These are phyloP conservation scores for Fusarium nematophilum DNA, from an alignment of 2,329 filamentous ascomycete genomes.

Conservation along the genomic window DNA sequence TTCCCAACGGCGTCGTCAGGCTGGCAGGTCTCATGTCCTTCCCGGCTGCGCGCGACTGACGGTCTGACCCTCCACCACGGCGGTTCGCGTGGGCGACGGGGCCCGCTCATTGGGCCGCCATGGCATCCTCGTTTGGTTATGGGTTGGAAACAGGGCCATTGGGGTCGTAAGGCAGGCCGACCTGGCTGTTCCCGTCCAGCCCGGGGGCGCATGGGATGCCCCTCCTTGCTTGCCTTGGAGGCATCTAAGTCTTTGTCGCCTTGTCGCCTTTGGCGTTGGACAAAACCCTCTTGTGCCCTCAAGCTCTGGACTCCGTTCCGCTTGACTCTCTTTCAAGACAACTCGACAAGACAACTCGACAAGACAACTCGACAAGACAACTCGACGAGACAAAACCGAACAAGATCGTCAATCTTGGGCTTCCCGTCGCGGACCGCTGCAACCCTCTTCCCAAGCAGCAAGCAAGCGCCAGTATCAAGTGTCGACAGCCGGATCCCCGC, in stretches of 20 bases:
- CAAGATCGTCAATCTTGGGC: slow-evolving; percentile 32
- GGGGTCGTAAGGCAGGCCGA: slow-evolving; percentile 31
- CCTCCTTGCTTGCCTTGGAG: slow-evolving; percentile 20
- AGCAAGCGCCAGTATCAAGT: no score
- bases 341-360: no score
- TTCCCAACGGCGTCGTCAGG: no score
- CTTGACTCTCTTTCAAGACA: not conserved
- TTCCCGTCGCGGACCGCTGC: slow-evolving; percentile 42
- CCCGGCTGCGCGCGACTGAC: slow-evolving; percentile 33
- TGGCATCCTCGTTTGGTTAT: slow-evolving; percentile 34
- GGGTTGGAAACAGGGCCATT: slow-evolving; percentile 17
- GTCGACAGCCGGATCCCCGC: slow-evolving; percentile 32
- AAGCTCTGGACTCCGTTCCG: slow-evolving; percentile 2
- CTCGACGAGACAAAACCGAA: slow-evolving; percentile 4
- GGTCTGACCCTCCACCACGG: slow-evolving; percentile 42
- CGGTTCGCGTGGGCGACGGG: slow-evolving; percentile 39
- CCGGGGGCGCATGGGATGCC: slow-evolving; percentile 13
- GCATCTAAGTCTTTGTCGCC: slow-evolving; percentile 8
- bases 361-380: no score
- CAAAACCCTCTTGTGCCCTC: slow-evolving; percentile 1
- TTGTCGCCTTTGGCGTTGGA: slow-evolving; percentile 8
- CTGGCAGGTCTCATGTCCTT: slow-evolving; percentile 43
- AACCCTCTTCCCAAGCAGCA: slow-evolving; percentile 29
- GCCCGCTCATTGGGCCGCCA: slow-evolving; percentile 42
- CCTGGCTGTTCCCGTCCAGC: slow-evolving; percentile 22